A percentile compares a stretch with the other conserved stretches of the same genome.
phyloP scores from a whole-genome alignment of 805 yeast species.

The Kodamaea kaohsiungensis region DNA sequence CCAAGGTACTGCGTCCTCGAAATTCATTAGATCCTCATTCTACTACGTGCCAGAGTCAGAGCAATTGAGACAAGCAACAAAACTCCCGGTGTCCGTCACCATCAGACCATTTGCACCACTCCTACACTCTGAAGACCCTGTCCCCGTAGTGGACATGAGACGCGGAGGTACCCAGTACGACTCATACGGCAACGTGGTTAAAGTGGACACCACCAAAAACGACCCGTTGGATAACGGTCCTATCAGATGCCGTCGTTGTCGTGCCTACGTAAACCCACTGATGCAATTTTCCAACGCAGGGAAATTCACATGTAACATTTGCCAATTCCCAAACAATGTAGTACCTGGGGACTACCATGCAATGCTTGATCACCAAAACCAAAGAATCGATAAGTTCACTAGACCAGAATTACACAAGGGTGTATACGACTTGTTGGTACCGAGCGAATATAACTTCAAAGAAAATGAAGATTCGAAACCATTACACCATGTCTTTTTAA shows the following conservation, averaged over 20 bases:
- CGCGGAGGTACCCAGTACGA: constrained; percentile 12
- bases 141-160: constrained; percentile 69
- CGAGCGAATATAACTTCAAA: constrained; percentile 65
- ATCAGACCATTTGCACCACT: constrained; percentile 81
- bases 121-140: constrained; percentile 48
- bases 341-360: constrained; percentile 69
- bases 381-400: constrained; percentile 59
- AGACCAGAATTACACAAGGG: constrained; percentile 82
- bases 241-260: constrained; percentile 88
- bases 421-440: constrained; percentile 82
- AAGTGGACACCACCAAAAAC: constrained; percentile 15
- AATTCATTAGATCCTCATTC: constrained; percentile 75
- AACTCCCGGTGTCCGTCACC: constrained; percentile 78
- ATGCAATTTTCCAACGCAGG: constrained; percentile 67
- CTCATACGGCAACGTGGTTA: constrained; percentile 22
- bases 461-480: constrained; percentile 34
- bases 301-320: constrained; percentile 79
- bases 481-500: constrained; percentile 67
- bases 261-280: constrained; percentile 85
- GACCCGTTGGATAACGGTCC: constrained; percentile 55
- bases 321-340: constrained; percentile 67
- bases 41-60: constrained; percentile 80
- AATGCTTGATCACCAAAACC: constrained; percentile 59
- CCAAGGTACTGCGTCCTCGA: constrained; percentile 84
- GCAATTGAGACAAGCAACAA: constrained; percentile 63